phyloP scores from a whole-genome alignment of 148 eudicot species.

The Vaccinium macrocarpon region DNA sequence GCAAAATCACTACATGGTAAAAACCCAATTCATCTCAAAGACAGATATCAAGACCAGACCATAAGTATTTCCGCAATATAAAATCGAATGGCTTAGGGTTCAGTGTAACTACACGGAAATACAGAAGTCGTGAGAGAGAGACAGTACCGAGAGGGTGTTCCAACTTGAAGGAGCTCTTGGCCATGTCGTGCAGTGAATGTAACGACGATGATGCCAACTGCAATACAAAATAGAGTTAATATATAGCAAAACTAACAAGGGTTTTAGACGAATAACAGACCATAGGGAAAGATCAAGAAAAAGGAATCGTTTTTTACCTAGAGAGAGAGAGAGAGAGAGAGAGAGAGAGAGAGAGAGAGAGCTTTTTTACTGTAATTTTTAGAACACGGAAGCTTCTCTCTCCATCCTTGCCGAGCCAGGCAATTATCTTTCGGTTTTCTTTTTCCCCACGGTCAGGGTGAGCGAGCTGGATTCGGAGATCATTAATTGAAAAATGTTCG shows the following conservation, averaged over 20 bases:
- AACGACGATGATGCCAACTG: background rate
- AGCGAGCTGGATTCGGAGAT: too few relatives aligned
- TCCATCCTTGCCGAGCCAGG: background rate
- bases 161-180: slow-evolving; percentile 71
- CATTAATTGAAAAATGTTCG: too few relatives aligned
- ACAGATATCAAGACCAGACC: background rate
- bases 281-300: background rate
- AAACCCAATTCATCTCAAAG: background rate
- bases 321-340: background rate
- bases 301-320: background rate
- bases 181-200: slow-evolving; percentile 38
- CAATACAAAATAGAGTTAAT: background rate
- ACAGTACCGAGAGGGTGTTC: slow-evolving; percentile 77
- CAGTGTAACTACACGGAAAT: background rate
- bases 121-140: slow-evolving; percentile 8
- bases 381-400: background rate
- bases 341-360: background rate
- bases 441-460: too few relatives aligned
- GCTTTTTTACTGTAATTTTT: too few relatives aligned
- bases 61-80: background rate
- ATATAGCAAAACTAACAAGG: slow-evolving; percentile 28
- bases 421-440: background rate
- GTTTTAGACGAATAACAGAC: slow-evolving; percentile 6
- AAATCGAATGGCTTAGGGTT: slow-evolving; percentile 5
- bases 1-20: background rate